phyloP scores from a whole-genome alignment of 345 rosid species.

The Eucalyptus marginata region DNA sequence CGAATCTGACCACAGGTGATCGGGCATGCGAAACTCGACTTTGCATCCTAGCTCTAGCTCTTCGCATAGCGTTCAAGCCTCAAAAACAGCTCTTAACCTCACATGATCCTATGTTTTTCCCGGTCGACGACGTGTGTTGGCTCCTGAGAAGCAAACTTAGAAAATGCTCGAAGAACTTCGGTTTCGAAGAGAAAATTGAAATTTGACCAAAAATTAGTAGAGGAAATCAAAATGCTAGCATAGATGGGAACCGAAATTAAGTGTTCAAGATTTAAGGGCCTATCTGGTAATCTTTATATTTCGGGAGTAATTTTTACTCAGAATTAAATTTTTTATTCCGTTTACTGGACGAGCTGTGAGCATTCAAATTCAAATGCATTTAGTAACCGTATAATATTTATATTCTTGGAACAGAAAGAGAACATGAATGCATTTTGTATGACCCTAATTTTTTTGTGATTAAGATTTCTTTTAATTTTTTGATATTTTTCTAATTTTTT shows the following conservation, averaged over 20 bases:
- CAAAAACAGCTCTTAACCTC: no score
- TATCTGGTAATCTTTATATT: no score
- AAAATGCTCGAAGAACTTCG: background rate
- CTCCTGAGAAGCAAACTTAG: background rate
- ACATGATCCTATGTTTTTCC: background rate
- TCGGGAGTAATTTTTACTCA: rapidly evolving
- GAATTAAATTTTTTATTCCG: rapidly evolving
- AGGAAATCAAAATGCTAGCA: background rate
- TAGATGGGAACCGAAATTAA: background rate
- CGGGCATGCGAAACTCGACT: no score
- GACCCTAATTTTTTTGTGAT: no score
- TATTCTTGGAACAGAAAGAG: no score
- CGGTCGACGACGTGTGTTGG: background rate
- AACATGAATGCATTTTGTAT: no score
- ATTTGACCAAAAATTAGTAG: background rate
- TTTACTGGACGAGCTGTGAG: rapidly evolving
- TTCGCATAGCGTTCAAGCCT: no score
- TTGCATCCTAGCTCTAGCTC: no score
- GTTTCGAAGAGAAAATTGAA: background rate
- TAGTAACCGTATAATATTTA: rapidly evolving
- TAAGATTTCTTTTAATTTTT: no score
- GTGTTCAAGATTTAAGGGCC: background rate
- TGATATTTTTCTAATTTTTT: no score
- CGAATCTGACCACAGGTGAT: no score
- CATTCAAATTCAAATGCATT: rapidly evolving